A percentile compares a stretch with the other conserved stretches of the same genome.
Conservation (phyloP, 768 basidiomycete species). For the Lentinus brumalis region DNA sequence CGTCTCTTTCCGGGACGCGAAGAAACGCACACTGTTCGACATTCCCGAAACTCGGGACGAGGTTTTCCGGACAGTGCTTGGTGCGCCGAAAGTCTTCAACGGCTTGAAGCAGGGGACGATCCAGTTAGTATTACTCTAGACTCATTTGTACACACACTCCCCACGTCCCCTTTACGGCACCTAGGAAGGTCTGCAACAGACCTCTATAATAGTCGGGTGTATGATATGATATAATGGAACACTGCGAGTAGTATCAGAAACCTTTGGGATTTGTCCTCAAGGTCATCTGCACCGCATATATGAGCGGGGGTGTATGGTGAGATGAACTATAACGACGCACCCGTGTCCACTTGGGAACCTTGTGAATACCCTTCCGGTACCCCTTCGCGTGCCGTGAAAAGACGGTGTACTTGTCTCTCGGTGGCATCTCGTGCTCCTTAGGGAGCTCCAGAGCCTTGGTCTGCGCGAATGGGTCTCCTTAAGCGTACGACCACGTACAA, state of each 20-base stretch:
- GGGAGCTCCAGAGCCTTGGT: constrained; percentile 78
- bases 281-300: constrained; percentile 58
- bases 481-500: background rate
- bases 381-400: constrained; percentile 70
- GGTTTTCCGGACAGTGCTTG: constrained; percentile 74
- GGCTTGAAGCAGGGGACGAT: constrained; percentile 73
- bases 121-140: constrained; percentile 55
- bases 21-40: constrained; percentile 74
- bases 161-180: constrained; percentile 13
- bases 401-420: constrained; percentile 94
- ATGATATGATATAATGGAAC: constrained; percentile 19
- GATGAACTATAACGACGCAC: constrained; percentile 45
- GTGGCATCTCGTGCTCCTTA: constrained; percentile 90
- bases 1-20: constrained; percentile 69
- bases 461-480: constrained; percentile 40
- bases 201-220: constrained; percentile 22
- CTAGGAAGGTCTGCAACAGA: constrained; percentile 20
- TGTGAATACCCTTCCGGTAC: constrained; percentile 94
- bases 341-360: constrained; percentile 96
- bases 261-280: constrained; percentile 88
- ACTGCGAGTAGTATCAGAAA: constrained; percentile 55
- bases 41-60: constrained; percentile 85
- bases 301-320: background rate
- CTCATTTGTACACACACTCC: constrained; percentile 11
- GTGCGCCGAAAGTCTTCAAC: constrained; percentile 57